Evolutionary conservation across 768 basidiomycete species (phyloP), one percentile per base, ranked within the genome.

Genomic region (Boletus edulis): DNA sequence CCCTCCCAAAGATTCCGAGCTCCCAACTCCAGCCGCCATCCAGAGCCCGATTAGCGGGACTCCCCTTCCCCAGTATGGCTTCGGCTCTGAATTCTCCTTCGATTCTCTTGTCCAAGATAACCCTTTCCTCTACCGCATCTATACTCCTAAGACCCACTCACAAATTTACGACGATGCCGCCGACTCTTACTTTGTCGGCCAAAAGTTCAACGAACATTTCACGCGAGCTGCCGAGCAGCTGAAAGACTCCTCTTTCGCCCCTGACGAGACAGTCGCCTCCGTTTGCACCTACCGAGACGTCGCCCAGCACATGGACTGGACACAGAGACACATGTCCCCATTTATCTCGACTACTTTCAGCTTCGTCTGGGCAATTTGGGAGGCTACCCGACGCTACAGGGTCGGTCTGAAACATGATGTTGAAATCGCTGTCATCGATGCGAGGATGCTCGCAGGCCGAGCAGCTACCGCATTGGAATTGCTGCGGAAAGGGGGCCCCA

Each of bases 321-420:
- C 85, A 20, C 87, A 84, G n/a, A 79, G 84, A 56, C 74, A 82
- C 5, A 76, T 81, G 18, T 91, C 89, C 0, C 77, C 82, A 5
- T 91, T 81, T 57, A 79, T 91, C 42, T 87, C 89, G 3, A 80
- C 87, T 3, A 89, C 89, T 6, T 90, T 91, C 67, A 90, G 86
- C 73, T 87, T 91, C 60, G 81, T 79, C 37, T 91, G 89, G 89
- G 83, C 87, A 9, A 77, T 91, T 37, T 91, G 87, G 87, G 89
- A 91, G 66, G 89, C 88, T 5, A 77, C 86, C 20, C 76, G 86
- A 53, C 82, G 89, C n/a, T 89, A 87, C 64, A 82, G 85, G 61
- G 72, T 77, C 37, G 84, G 83, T 38, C 72, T 89, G 50, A 91
- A 91, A 68, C 86, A 89, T 57, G 83, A 87, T 52, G 73, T 91